phyloP scores from a whole-genome alignment of 2,329 filamentous ascomycete species.

The Pseudonectria foliicola region DNA sequence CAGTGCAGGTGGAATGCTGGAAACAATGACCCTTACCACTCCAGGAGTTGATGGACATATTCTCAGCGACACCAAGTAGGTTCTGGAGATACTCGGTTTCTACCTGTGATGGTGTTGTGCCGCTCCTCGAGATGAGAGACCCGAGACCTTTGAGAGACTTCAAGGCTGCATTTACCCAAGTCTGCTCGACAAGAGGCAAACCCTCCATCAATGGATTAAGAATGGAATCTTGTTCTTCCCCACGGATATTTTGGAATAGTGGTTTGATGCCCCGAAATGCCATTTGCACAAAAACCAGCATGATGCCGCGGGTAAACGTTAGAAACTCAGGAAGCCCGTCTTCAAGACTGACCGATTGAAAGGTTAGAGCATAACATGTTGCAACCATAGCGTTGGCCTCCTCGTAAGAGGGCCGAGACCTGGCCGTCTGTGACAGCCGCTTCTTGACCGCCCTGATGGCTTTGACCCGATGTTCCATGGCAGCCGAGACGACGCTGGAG shows the following conservation, averaged over 20 bases:
- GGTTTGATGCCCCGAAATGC: conserved; percentile 40
- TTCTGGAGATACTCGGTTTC: conserved; percentile 40
- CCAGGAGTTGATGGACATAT: conserved; percentile 46
- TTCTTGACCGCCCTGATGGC: conserved; percentile 57
- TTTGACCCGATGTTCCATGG: conserved; percentile 58
- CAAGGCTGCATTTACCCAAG: conserved; percentile 41
- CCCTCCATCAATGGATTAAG: conserved; percentile 39
- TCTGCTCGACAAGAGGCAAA: conserved; percentile 37
- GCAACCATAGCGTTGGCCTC: conserved; percentile 54
- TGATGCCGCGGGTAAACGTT: conserved; percentile 51
- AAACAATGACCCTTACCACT: conserved; percentile 33
- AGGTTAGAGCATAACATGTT: conserved; percentile 52
- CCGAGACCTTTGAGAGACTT: conserved; percentile 34
- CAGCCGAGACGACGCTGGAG: conserved; percentile 45
- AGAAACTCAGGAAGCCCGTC: conserved; percentile 55
- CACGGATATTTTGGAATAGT: conserved; percentile 41
- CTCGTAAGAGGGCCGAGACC: conserved; percentile 36
- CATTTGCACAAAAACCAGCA: conserved; percentile 49
- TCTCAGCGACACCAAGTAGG: conserved; percentile 40
- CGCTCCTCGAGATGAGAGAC: conserved; percentile 32
- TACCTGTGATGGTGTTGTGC: conserved; percentile 17
- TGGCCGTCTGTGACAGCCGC: conserved; percentile 37
- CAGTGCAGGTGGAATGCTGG: background rate
- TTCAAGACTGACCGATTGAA: conserved; percentile 50
- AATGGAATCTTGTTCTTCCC: conserved; percentile 32